Conservation (phyloP, 2,329 filamentous ascomycete species). For the Aschersonia sp. region DNA sequence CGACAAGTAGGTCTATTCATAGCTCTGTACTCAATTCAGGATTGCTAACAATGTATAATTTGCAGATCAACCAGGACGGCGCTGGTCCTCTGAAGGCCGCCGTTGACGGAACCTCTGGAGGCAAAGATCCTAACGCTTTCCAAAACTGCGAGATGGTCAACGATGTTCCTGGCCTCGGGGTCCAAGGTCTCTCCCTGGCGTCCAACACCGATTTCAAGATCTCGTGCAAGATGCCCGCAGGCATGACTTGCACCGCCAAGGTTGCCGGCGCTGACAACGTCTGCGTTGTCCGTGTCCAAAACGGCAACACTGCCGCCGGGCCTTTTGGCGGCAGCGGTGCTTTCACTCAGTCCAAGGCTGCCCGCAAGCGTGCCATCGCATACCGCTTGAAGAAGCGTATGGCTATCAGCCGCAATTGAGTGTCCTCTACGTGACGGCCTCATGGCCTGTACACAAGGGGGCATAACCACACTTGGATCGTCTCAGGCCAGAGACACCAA, state of each 20-base stretch:
- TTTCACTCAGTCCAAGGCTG: constrained; percentile 44
- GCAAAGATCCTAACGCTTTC: constrained; percentile 45
- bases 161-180: constrained; percentile 42
- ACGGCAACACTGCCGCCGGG: constrained; percentile 39
- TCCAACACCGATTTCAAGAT: constrained; percentile 50
- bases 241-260: constrained; percentile 50
- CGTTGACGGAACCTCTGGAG: constrained; percentile 48
- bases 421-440: neutral
- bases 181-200: constrained; percentile 42
- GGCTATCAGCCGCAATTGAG: constrained; percentile 12
- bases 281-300: constrained; percentile 51
- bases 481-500: too few species aligned
- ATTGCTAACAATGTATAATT: neutral
- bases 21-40: constrained; percentile 2
- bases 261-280: constrained; percentile 47
- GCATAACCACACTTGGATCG: too few species aligned
- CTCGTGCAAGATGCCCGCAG: constrained; percentile 48
- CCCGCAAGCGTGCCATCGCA: constrained; percentile 47
- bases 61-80: constrained; percentile 58
- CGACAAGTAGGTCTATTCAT: constrained; percentile 22
- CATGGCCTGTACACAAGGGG: too few species aligned
- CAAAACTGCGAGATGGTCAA: constrained; percentile 41
- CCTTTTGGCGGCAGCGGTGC: constrained; percentile 54
- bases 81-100: constrained; percentile 47
- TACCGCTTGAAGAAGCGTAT: constrained; percentile 28